phyloP scores from a whole-genome alignment of 768 basidiomycete species.

The Trametes gibbosa region DNA sequence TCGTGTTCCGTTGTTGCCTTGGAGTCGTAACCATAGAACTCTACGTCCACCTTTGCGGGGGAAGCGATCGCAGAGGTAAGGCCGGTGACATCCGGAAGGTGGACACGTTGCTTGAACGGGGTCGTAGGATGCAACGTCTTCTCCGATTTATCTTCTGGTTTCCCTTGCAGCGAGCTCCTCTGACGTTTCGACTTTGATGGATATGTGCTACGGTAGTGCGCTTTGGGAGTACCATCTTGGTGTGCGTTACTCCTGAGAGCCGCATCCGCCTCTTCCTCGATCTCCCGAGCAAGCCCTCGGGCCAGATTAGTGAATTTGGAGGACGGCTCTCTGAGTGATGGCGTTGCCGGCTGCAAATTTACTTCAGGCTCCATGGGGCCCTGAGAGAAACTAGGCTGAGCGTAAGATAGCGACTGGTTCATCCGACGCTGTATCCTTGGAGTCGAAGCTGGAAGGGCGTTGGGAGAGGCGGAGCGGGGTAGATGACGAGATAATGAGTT shows the following conservation, averaged over 20 bases:
- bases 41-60: constrained; percentile 55
- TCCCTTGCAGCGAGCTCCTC: constrained; percentile 42
- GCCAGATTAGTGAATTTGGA: constrained; percentile 65
- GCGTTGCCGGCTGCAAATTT: constrained; percentile 58
- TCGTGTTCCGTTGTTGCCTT: constrained; percentile 54
- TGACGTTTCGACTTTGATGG: constrained; percentile 6
- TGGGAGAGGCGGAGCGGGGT: constrained; percentile 14
- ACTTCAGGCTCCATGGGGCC: constrained; percentile 44
- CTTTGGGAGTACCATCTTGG: constrained; percentile 1
- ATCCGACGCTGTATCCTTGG: constrained; percentile 14
- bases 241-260: constrained; percentile 20
- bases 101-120: constrained; percentile 34
- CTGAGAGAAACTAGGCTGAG: constrained; percentile 14
- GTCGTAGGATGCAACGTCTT: constrained; percentile 9
- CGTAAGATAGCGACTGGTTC: constrained; percentile 28
- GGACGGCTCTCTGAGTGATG: constrained; percentile 39
- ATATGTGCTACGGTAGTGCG: constrained; percentile 12
- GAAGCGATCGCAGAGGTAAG: constrained; percentile 75
- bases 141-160: constrained; percentile 21
- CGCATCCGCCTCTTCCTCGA: constrained; percentile 38
- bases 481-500: constrained; percentile 20
- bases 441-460: constrained; percentile 8
- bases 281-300: constrained; percentile 52
- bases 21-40: constrained; percentile 50
- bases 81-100: constrained; percentile 82